Conservation (phyloP, 2,329 filamentous ascomycete genomes). For the Elsinoe fawcettii region DNA sequence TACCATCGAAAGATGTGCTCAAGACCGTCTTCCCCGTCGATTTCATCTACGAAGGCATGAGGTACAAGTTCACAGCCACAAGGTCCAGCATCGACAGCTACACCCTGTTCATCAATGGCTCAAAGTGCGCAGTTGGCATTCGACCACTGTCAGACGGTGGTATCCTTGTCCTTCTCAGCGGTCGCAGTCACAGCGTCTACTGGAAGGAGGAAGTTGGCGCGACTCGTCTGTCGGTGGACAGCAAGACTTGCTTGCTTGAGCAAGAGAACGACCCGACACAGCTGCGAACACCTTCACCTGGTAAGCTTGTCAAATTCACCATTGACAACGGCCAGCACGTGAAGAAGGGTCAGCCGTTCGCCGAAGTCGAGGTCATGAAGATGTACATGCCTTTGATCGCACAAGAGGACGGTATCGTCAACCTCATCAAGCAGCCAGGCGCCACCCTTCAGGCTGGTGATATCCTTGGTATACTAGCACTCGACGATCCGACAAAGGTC, state of each 20-base stretch:
- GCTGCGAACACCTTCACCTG: slow-evolving; percentile 85
- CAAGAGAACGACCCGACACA: slow-evolving; percentile 99
- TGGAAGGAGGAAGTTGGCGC: slow-evolving; percentile 99
- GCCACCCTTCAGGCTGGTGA: slow-evolving; percentile 96
- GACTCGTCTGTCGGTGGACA: slow-evolving; percentile 89
- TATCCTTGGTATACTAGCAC: slow-evolving; percentile 90
- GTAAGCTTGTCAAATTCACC: slow-evolving; percentile 96
- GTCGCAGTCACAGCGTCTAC: slow-evolving; percentile 95
- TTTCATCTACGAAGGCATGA: slow-evolving; percentile 94
- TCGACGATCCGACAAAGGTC: slow-evolving; percentile 91
- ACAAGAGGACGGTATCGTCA: slow-evolving; percentile 90
- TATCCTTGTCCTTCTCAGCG: slow-evolving; percentile 79
- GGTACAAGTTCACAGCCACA: slow-evolving; percentile 98
- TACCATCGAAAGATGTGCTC: slow-evolving; percentile 89
- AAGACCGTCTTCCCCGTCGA: slow-evolving; percentile 97
- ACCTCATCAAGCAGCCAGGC: slow-evolving; percentile 98
- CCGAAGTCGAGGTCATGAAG: slow-evolving; percentile 99
- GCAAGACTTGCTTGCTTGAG: slow-evolving; percentile 95
- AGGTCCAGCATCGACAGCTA: slow-evolving; percentile 89
- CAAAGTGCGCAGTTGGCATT: slow-evolving; percentile 88
- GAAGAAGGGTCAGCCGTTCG: slow-evolving; percentile 83
- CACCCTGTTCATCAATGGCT: slow-evolving; percentile 97
- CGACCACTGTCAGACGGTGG: slow-evolving; percentile 90
- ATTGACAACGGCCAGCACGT: slow-evolving; percentile 94
- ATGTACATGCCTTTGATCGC: slow-evolving; percentile 99